A percentile compares a stretch with the other conserved stretches of the same genome.
Evolutionary conservation across 805 yeast species (phyloP).

Genomic region (Starmerella riodocensis): DNA sequence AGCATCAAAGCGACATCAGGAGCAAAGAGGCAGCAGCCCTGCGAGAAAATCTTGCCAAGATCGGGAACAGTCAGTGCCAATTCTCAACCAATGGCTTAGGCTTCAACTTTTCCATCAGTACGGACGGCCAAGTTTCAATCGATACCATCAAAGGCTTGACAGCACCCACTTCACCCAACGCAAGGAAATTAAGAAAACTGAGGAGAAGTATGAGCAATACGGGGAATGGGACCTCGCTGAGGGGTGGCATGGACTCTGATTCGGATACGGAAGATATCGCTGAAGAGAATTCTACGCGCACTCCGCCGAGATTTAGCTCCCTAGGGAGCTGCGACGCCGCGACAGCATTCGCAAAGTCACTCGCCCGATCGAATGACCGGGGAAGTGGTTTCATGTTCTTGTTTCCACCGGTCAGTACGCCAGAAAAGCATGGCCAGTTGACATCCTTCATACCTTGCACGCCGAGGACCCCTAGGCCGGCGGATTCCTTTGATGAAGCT

Average conservation of each 20-base stretch:
- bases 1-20: background rate
- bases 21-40: background rate
- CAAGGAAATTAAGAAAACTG: background rate
- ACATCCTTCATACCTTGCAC: conserved; percentile 11
- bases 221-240: background rate
- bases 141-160: conserved; percentile 2
- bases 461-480: conserved; percentile 10
- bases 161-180: background rate
- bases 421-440: conserved; percentile 8
- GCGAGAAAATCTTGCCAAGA: background rate
- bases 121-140: conserved; percentile 7
- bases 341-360: conserved; percentile 18
- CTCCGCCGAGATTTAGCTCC: conserved; percentile 17
- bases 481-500: conserved; percentile 4
- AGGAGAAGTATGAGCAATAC: background rate
- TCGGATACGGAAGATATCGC: conserved; percentile 5
- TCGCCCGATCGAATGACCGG: conserved; percentile 14
- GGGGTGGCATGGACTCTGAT: conserved; percentile 6
- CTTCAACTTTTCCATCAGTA: conserved; percentile 9
- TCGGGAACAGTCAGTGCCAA: conserved; percentile 1
- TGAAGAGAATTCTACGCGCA: background rate
- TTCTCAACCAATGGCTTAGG: conserved; percentile 8
- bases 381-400: conserved; percentile 15
- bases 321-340: conserved; percentile 18
- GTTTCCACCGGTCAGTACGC: conserved; percentile 14